phyloP scores from a whole-genome alignment of 768 basidiomycete species.

The Suillus paluster region DNA sequence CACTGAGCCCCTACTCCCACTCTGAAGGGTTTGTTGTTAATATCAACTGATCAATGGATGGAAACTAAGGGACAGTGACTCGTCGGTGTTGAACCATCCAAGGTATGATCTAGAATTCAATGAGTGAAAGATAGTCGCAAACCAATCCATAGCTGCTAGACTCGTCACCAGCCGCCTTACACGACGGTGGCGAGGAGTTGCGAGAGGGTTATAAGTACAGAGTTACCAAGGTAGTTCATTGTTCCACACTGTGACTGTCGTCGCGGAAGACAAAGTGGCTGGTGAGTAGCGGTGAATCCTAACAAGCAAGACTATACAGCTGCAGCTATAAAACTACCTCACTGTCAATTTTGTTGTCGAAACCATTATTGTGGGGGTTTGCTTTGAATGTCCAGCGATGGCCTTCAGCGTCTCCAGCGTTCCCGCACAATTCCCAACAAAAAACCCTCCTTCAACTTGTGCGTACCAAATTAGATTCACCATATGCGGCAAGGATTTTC shows the following conservation, averaged over 20 bases:
- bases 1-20: too few species aligned
- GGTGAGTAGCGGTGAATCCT: too few species aligned
- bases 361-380: too few species aligned
- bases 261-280: neutral
- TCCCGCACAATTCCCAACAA: too few species aligned
- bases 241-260: neutral
- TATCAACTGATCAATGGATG: conserved; percentile 17
- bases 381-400: too few species aligned
- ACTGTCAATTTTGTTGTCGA: neutral
- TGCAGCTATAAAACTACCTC: neutral
- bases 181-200: neutral
- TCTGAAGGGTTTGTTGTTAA: conserved; percentile 24
- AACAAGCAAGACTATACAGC: neutral
- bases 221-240: neutral
- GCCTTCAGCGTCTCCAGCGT: too few species aligned
- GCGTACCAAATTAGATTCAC: too few species aligned
- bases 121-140: conserved; percentile 19
- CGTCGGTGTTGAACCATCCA: conserved; percentile 15
- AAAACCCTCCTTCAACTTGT: too few species aligned
- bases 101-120: conserved; percentile 16
- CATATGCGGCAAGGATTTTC: too few species aligned
- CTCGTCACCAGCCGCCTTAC: neutral
- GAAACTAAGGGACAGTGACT: conserved; percentile 15
- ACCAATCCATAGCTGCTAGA: neutral
- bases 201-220: neutral